These are phyloP conservation scores for Aphanoascus verrucosus DNA, from an alignment of 2,329 filamentous ascomycete species.

Conservation along the genomic window DNA sequence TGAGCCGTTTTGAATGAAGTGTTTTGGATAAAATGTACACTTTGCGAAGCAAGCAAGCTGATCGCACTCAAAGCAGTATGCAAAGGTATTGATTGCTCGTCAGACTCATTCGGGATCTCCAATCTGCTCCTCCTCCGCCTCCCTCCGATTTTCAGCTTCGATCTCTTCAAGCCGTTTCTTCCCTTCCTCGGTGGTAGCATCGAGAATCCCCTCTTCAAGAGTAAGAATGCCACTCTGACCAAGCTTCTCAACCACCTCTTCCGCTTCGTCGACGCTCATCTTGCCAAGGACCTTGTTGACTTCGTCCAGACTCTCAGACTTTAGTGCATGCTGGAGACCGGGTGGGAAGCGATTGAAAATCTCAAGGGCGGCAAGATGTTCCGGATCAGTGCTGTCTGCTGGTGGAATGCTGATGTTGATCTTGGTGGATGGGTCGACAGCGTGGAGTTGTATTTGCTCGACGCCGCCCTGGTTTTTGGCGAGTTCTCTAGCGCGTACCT, in stretches of 20 bases:
- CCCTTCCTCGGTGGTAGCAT: constrained; percentile 83
- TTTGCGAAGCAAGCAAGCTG: background rate
- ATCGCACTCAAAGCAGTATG: background rate
- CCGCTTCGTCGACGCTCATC: constrained; percentile 80
- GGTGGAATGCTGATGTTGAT: constrained; percentile 81
- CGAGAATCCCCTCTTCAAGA: constrained; percentile 85
- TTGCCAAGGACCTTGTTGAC: constrained; percentile 79
- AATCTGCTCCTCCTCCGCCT: constrained; percentile 19
- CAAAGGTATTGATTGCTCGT: constrained; percentile 5
- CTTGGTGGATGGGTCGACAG: constrained; percentile 82
- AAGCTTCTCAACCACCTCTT: constrained; percentile 70
- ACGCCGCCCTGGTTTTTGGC: constrained; percentile 56
- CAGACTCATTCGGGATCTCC: constrained; percentile 26
- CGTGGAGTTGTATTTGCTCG: constrained; percentile 95
- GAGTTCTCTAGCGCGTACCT: constrained; percentile 63
- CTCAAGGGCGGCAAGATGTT: constrained; percentile 51
- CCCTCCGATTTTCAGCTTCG: constrained; percentile 44
- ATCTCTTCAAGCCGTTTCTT: constrained; percentile 66
- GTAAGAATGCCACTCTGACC: constrained; percentile 80
- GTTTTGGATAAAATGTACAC: too few relatives aligned
- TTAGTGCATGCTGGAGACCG: constrained; percentile 69
- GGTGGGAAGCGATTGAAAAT: constrained; percentile 78
- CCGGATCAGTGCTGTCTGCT: constrained; percentile 53
- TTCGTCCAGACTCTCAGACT: constrained; percentile 78
- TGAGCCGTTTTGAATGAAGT: too few relatives aligned